Evolutionary conservation across 352 stramenopile genomes (phyloP).

Genomic region (Pythium grandisporangium): DNA sequence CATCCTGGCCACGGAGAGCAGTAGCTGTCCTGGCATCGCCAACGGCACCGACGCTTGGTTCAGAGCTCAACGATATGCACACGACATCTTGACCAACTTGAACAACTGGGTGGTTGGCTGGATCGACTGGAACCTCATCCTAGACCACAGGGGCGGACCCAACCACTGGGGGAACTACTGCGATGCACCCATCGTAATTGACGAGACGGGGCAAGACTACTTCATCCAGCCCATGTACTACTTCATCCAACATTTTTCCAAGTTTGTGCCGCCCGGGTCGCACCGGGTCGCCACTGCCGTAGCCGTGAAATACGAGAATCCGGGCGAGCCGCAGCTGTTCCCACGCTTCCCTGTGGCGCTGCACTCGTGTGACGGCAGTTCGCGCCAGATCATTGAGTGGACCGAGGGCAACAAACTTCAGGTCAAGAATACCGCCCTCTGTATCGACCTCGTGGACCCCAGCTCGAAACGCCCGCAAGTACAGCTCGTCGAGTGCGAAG

Average conservation of each 20-base stretch:
- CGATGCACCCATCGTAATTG: conserved; percentile 74
- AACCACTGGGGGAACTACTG: conserved; percentile 84
- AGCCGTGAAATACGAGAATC: conserved; percentile 28
- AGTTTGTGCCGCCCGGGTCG: conserved; percentile 74
- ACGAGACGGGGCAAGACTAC: conserved; percentile 51
- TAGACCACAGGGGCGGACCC: conserved; percentile 80
- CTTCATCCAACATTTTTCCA: conserved; percentile 87
- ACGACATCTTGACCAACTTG: conserved; percentile 88
- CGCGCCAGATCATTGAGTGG: conserved; percentile 42
- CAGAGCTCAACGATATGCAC: conserved; percentile 76
- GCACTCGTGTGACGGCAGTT: conserved; percentile 52
- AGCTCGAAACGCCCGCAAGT: conserved; percentile 49
- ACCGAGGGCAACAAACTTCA: conserved; percentile 68
- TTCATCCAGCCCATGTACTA: conserved; percentile 87
- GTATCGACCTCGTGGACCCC: conserved; percentile 38
- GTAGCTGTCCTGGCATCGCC: conserved; percentile 66
- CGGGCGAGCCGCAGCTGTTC: conserved; percentile 54
- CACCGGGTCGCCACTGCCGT: conserved; percentile 54
- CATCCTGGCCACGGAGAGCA: conserved; percentile 64
- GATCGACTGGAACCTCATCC: conserved; percentile 91
- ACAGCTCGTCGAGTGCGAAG: conserved; percentile 54
- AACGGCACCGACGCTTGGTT: conserved; percentile 62
- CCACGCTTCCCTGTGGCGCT: conserved; percentile 49
- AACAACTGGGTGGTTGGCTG: conserved; percentile 85
- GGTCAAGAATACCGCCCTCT: conserved; percentile 47